Evolutionary conservation across 2,329 filamentous ascomycete genomes (phyloP), one percentile per base, ranked within the genome.

Genomic region (Fusarium sp.): DNA sequence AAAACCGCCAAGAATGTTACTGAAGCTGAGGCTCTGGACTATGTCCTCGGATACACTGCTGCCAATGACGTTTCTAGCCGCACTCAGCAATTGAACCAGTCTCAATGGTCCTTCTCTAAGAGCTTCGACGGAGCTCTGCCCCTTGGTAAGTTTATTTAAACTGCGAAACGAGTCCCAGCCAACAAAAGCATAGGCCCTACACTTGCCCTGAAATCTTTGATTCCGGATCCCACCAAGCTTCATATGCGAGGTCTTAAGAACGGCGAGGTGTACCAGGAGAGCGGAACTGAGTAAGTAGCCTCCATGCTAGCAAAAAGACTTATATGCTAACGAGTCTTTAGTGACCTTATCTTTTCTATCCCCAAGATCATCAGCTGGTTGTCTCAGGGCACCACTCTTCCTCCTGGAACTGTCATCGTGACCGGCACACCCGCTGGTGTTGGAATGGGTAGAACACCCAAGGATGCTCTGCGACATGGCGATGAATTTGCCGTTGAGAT

Each of bases 341-440:
- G 84, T 58, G 86, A 88, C 51, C 87, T 90, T 85, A 88, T 91
- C 70, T 91, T 91, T 73, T 83, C 82, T 53, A 82, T 91, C 29
- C 85, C 83, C 51, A 83, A 88, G 79, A 87, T 85, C 6, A 86
- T 91, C 65, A 81, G 87, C 5, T 88, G 89, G 76, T 75, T 90
- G 27, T 89, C 87, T 70, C 84, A 85, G 71, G 88, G 89, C 20
- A 89, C 88, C 15, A 91, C 89, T 5, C 79, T 91, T 46, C 77
- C 88, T 44, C 85, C 88, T 3, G 89, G 89, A 24, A 89, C 90
- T 75, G 59, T 91, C 53, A 89, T 91, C 59, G 89, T 90, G 70
- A 91, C 89, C 8, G 89, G 89, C 63, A 91, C 89, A 9, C 91
- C 90, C 0, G 86, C 89, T 62, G 91, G 91, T 27, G 91, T 93